A percentile compares a stretch with the other conserved stretches of the same genome.
Conservation (phyloP, 768 basidiomycete genomes). For the Omphalotus guepiniiformis region DNA sequence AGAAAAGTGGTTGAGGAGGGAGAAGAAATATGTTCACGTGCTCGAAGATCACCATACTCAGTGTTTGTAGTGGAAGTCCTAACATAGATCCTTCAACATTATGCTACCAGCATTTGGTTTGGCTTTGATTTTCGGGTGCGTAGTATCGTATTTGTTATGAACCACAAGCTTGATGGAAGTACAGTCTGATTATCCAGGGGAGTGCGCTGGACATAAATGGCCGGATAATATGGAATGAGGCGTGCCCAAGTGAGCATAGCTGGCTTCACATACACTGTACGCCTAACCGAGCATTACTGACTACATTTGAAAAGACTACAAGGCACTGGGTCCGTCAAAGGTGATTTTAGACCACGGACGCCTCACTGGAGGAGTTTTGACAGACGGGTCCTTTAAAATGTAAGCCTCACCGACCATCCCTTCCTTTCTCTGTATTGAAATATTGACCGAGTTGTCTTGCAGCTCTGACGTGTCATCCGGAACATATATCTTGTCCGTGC, state of each 20-base stretch:
- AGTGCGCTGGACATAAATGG: slow-evolving; percentile 56
- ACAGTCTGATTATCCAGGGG: too few relatives aligned
- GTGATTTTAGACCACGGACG: slow-evolving; percentile 59
- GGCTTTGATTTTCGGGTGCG: too few relatives aligned
- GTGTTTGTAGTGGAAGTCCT: too few relatives aligned
- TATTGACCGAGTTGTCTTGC: slow-evolving; percentile 6
- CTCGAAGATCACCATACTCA: too few relatives aligned
- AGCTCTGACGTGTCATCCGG: slow-evolving; percentile 70
- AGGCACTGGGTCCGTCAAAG: slow-evolving; percentile 49
- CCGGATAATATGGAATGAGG: slow-evolving; percentile 65
- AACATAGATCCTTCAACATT: too few relatives aligned
- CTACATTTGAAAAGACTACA: slow-evolving; percentile 24
- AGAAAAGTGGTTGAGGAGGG: background rate
- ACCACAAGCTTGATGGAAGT: too few relatives aligned
- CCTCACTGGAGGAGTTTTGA: slow-evolving; percentile 47
- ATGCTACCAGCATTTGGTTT: too few relatives aligned
- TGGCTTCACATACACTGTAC: too few relatives aligned
- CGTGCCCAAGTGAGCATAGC: slow-evolving; percentile 50
- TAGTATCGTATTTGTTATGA: too few relatives aligned
- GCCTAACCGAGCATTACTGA: too few relatives aligned
- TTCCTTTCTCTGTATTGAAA: background rate
- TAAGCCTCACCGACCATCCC: slow-evolving; percentile 29
- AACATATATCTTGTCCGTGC: slow-evolving; percentile 63
- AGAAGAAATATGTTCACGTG: background rate
- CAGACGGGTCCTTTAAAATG: slow-evolving; percentile 65